Base-by-base conservation (phyloP, 202 grass and related monocot genomes). In the Musa balbisiana region DNA sequence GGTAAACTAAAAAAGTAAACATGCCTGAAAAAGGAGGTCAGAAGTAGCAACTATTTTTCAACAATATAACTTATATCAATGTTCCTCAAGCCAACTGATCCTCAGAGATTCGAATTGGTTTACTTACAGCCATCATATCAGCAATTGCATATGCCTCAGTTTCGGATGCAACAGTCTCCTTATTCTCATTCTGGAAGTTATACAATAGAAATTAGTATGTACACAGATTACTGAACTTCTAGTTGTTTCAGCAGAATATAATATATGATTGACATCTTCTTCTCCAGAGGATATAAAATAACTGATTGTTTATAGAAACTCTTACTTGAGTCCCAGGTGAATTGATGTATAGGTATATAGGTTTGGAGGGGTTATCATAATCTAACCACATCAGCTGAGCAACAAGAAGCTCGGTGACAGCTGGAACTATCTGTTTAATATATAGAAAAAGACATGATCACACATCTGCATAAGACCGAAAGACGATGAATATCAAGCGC, bases 341-440 rank as follows among this genome's bases (percentile, higher is more conserved):
- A 71, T 93, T 93, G 79, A 93, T 91, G 69, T 91, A 91, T 23
- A 98, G 58, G 72, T 91, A 93, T 72, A 93, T 89, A 67, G 93
- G 90, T 81, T 93, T 98, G 19, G 90, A 87, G 67, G 86, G 82
- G 49, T 91, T 83, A 24, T 88, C 88, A 76, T 82, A 91, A 67
- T 98, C 86, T 80, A 98, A 80, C 89, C 84, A 98, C 63, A 91
- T 81, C 73, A 97, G 77, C 77, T 98, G 94, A 75, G 86, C 83
- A 67, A 83, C 80, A 83, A 93, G 86, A 89, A 93, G 94, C 90
- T 98, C 86, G 29, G 90, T 86, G 24, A 91, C 84, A 55, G 86
- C 81, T 71, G 88, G 84, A 82, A 91, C 85, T 72, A 97, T 93
- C 94, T 93, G 82, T 52, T 59, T 72, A 70, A 51, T n/a, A 69